phyloP scores from a whole-genome alignment of 2,329 filamentous ascomycete species.

The Nothomitra cinnamomea region DNA sequence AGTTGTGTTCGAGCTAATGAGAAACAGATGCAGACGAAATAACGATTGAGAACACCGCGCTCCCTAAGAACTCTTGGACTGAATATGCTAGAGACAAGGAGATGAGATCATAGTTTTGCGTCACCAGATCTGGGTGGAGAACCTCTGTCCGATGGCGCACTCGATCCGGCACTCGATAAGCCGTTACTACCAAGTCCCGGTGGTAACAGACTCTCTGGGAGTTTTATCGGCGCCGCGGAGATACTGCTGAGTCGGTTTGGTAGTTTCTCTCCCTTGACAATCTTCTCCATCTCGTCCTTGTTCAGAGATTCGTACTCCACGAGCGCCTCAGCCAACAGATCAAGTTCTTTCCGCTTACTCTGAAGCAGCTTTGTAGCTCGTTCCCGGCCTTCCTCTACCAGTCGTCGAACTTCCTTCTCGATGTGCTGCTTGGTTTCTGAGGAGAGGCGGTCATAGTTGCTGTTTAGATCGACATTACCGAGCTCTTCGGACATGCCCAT shows the following conservation, averaged over 20 bases:
- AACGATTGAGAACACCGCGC: background rate
- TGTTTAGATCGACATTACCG: slow-evolving; percentile 76
- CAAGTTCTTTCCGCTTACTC: slow-evolving; percentile 66
- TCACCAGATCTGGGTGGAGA: background rate
- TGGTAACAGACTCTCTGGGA: slow-evolving; percentile 36
- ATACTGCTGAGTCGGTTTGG: slow-evolving; percentile 44
- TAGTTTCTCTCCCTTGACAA: slow-evolving; percentile 73
- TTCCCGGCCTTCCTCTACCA: slow-evolving; percentile 65
- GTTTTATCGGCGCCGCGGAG: slow-evolving; percentile 44
- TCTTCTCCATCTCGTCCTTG: slow-evolving; percentile 76
- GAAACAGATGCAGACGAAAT: background rate
- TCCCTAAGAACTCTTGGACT: background rate
- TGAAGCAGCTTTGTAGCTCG: slow-evolving; percentile 56
- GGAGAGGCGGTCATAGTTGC: slow-evolving; percentile 66
- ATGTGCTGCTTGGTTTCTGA: slow-evolving; percentile 75
- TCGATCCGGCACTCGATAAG: background rate
- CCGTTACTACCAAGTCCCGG: slow-evolving; percentile 11
- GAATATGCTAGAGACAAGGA: too few species aligned
- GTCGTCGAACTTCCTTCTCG: slow-evolving; percentile 70
- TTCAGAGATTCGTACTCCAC: slow-evolving; percentile 89
- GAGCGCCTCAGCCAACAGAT: slow-evolving; percentile 72
- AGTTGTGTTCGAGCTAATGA: background rate
- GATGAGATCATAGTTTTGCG: background rate
- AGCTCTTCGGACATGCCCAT: slow-evolving; percentile 80
- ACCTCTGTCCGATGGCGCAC: background rate